A percentile compares a stretch with the other conserved stretches of the same genome.
These are phyloP conservation scores for Tubosaeta sp. DNA, from an alignment of 768 basidiomycete species.

Conservation along the genomic window DNA sequence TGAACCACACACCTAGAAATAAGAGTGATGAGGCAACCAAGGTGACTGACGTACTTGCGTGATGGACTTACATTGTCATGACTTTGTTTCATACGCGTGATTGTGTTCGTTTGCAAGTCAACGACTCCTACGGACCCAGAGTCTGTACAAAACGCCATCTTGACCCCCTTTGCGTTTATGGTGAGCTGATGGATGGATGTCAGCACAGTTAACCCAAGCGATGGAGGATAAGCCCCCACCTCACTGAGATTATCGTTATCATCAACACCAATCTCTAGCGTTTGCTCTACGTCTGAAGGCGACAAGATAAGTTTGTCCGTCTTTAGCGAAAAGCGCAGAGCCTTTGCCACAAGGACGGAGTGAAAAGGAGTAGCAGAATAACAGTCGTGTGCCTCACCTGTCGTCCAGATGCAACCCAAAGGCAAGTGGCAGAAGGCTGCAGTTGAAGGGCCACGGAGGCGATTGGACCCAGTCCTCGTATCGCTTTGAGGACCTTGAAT, in stretches of 20 bases:
- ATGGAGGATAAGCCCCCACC: conserved; percentile 35
- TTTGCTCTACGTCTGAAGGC: conserved; percentile 43
- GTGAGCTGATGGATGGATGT: conserved; percentile 53
- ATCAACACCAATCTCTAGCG: conserved; percentile 45
- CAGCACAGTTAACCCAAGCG: conserved; percentile 23
- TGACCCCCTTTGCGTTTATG: conserved; percentile 48
- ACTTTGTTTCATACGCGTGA: conserved; percentile 55
- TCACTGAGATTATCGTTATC: conserved; percentile 65
- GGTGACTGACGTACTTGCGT: background rate
- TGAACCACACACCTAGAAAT: conserved; percentile 59
- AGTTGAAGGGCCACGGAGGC: conserved; percentile 55
- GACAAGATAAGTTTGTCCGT: conserved; percentile 51
- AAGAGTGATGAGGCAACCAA: background rate
- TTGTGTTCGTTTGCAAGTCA: conserved; percentile 45
- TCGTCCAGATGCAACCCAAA: conserved; percentile 67
- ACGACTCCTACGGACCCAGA: conserved; percentile 64
- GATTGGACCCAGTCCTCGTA: conserved; percentile 57
- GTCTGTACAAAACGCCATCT: conserved; percentile 67
- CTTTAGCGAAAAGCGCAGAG: conserved; percentile 42
- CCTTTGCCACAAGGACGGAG: conserved; percentile 8
- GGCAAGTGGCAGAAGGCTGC: conserved; percentile 39
- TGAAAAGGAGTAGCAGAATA: background rate
- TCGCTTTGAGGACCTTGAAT: conserved; percentile 57
- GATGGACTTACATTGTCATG: conserved; percentile 56
- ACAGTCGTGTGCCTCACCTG: conserved; percentile 36